Percentiles rank a stretch among this genome's conserved stretches.
These are phyloP conservation scores for Arthrobotrys conoides DNA, from an alignment of 2,329 filamentous ascomycete species.

Conservation along the genomic window DNA sequence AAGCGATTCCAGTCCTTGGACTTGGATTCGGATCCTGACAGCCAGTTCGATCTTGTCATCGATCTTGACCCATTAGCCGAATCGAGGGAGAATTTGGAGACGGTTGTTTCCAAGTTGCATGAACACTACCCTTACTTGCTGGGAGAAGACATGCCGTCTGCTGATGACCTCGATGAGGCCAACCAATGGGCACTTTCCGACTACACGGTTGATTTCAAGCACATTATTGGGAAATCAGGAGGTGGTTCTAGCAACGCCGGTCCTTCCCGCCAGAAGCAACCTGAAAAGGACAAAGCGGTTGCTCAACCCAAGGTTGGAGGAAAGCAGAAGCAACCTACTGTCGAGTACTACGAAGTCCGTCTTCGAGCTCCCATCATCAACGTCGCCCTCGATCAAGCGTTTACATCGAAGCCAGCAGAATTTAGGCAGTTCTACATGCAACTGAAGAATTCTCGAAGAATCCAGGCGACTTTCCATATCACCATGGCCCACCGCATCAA, in stretches of 20 bases:
- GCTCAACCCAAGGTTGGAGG: conserved; percentile 63
- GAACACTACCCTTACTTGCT: conserved; percentile 84
- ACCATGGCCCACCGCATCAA: conserved; percentile 87
- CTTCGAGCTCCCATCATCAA: conserved; percentile 71
- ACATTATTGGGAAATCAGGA: conserved; percentile 76
- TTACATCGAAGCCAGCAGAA: conserved; percentile 73
- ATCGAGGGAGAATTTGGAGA: conserved; percentile 90
- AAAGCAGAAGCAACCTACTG: conserved; percentile 69
- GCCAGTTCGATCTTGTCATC: conserved; percentile 85
- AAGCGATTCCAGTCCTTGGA: conserved; percentile 85
- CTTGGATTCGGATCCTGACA: conserved; percentile 78
- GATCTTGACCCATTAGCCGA: conserved; percentile 82
- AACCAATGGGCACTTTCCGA: conserved; percentile 81
- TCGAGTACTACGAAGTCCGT: conserved; percentile 78
- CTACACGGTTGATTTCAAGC: conserved; percentile 82
- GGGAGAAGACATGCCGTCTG: conserved; percentile 75
- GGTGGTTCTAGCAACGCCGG: conserved; percentile 67
- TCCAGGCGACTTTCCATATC: conserved; percentile 91
- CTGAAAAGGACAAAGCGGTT: conserved; percentile 22
- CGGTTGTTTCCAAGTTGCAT: conserved; percentile 79
- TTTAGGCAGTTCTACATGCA: conserved; percentile 80
- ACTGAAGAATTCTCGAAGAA: conserved; percentile 79
- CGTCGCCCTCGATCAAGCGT: conserved; percentile 78
- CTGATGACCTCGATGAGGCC: conserved; percentile 82
- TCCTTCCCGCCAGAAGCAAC: conserved; percentile 23